A percentile compares a stretch with the other conserved stretches of the same genome.
Conservation (phyloP, 345 rosid genomes). For the Laguncularia racemosa region DNA sequence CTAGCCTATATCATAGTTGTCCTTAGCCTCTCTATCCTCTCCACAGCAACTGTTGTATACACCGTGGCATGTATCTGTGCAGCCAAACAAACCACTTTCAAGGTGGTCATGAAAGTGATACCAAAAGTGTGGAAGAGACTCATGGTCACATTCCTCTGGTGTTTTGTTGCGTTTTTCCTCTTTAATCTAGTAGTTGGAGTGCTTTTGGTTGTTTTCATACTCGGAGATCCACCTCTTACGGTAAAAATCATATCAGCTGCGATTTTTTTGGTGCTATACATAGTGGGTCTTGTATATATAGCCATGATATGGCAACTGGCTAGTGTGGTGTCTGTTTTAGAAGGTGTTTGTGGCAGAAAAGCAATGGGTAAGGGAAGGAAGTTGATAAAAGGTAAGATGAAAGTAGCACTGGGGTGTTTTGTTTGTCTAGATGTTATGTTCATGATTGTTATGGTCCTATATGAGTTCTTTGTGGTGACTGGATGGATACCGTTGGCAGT, state of each 20-base stretch:
- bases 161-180: conserved; percentile 10
- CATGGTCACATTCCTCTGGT: conserved; percentile 34
- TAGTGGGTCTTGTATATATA: conserved; percentile 27
- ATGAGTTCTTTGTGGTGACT: conserved; percentile 25
- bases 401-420: conserved; percentile 5
- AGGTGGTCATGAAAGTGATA: conserved; percentile 34
- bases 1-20: conserved; percentile 23
- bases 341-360: conserved; percentile 31
- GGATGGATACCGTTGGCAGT: neutral
- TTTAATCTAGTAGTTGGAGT: conserved; percentile 4
- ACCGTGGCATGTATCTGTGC: conserved; percentile 41
- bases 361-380: conserved; percentile 40
- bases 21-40: conserved; percentile 32
- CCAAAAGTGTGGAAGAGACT: conserved; percentile 52
- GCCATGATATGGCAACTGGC: conserved; percentile 40
- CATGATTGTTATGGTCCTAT: conserved; percentile 5
- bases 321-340: conserved; percentile 44
- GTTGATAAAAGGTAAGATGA: conserved; percentile 38
- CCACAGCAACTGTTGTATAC: conserved; percentile 52
- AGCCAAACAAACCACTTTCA: conserved; percentile 23
- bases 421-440: conserved; percentile 6
- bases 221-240: neutral
- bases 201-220: neutral
- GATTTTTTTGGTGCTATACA: conserved; percentile 2
- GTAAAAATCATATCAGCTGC: neutral